phyloP scores from a whole-genome alignment of 148 eudicot species.

The Oxyria digyna region DNA sequence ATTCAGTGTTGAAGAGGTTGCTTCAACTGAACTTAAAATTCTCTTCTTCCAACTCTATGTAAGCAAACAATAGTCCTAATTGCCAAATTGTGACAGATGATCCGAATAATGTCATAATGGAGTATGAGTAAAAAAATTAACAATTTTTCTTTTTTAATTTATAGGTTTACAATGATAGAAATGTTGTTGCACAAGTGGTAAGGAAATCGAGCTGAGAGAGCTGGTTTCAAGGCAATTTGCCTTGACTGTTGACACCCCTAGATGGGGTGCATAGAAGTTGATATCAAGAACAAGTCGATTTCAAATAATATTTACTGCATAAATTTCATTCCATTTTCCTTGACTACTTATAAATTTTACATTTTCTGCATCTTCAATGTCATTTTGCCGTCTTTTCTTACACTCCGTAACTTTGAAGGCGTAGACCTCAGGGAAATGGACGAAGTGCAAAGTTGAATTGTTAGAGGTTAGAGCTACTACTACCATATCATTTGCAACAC shows the following conservation, averaged over 20 bases:
- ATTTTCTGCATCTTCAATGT: constrained; percentile 32
- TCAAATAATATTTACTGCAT: not conserved
- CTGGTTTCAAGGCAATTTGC: constrained; percentile 99
- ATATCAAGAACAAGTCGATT: constrained; percentile 78
- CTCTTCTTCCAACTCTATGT: constrained; percentile 99
- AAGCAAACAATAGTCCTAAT: constrained; percentile 17
- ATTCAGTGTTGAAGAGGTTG: constrained; percentile 96
- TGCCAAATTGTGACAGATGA: no score
- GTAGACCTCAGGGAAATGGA: constrained; percentile 93
- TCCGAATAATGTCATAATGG: not conserved
- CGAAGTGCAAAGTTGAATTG: constrained; percentile 21
- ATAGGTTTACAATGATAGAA: constrained; percentile 90
- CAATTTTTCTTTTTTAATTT: not conserved
- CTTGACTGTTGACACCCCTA: constrained; percentile 93
- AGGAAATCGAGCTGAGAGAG: constrained; percentile 94
- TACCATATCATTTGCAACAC: not conserved
- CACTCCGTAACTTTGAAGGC: constrained; percentile 96
- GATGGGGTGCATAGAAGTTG: constrained; percentile 91
- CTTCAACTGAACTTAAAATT: constrained; percentile 96
- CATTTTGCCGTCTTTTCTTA: constrained; percentile 63
- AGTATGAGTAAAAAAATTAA: not conserved
- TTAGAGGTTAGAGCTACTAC: not conserved
- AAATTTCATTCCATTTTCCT: not conserved
- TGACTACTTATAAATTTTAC: not conserved
- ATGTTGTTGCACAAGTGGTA: constrained; percentile 96